Evolutionary conservation across 2,329 filamentous ascomycete genomes (phyloP), one percentile per base, ranked within the genome.

Genomic region (Neobulgaria alba): DNA sequence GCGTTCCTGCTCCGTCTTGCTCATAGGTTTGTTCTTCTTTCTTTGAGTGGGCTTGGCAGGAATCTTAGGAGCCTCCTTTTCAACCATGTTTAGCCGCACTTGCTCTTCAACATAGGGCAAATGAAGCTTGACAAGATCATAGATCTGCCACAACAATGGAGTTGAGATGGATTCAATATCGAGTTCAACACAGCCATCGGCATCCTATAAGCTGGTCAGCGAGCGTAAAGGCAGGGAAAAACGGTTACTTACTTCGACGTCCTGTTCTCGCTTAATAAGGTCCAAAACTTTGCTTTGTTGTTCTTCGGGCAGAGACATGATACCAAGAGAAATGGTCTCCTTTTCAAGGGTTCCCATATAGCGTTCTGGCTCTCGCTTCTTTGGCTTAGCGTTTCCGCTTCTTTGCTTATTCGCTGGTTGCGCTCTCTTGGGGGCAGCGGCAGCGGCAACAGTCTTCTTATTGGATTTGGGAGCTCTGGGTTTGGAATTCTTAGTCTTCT

Each of bases 321-420:
- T 92, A 10, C 85, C 84, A 43, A 82, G 81, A 1, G 87, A 90
- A 43, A 98, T 93, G 50, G 89, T 77, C 43, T 92, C 86, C 68
- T 96, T 96, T 64, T 98, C 88, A 3, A 82, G 76, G 5, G 77
- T 81, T 33, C 87, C 77, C 56, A 85, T 75, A 39, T 73, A 73
- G n/a, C 72, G 67, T 52, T 45, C 23, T 7, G 7, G 7, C 23
- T 26, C 23, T 12, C 23, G 7, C 23, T 50, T n/a, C 35, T 47
- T 54, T 31, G 40, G 10, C 43, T 35, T 47, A 54, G 31, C 39
- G 10, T 43, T 45, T 39, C 36, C 38, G 10, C 39, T 41, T 21
- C 35, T 39, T 29, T 43, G n/a, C 35, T 57, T 58, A 37, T 76
- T 79, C 69, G 72, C 0, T 58, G 57, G 46, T 63, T 48, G 43